These are phyloP conservation scores for Moricandia moricandioides DNA, from an alignment of 345 rosid species.

Conservation along the genomic window DNA sequence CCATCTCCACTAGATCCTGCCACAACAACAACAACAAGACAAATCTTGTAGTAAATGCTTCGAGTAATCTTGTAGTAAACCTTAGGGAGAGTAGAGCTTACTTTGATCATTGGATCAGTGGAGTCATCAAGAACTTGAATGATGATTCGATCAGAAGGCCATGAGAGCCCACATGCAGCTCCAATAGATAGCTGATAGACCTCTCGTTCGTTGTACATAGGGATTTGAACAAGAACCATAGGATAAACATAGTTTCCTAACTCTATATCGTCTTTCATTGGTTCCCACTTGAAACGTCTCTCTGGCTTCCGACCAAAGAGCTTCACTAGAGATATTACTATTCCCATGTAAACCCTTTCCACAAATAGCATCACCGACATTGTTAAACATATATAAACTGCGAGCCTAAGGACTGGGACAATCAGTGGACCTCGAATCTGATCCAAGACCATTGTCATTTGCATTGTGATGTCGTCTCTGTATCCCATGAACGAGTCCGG, in stretches of 20 bases:
- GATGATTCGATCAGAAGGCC: slow-evolving; percentile 91
- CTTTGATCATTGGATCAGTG: slow-evolving; percentile 85
- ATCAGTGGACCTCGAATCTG: slow-evolving; percentile 84
- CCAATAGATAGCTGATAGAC: slow-evolving; percentile 86
- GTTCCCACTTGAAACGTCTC: slow-evolving; percentile 71
- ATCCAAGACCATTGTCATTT: slow-evolving; percentile 51
- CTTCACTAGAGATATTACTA: slow-evolving; percentile 65
- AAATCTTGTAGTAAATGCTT: background rate
- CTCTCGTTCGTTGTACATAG: slow-evolving; percentile 97
- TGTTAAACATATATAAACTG: slow-evolving; percentile 60
- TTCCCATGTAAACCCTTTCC: slow-evolving; percentile 85
- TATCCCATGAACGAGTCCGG: slow-evolving; percentile 52
- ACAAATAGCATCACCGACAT: slow-evolving; percentile 92
- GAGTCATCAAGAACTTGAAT: slow-evolving; percentile 96
- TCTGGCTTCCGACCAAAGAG: slow-evolving; percentile 80
- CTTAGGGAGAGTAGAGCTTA: slow-evolving; percentile 14
- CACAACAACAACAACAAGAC: background rate
- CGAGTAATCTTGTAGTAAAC: background rate
- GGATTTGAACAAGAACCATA: slow-evolving; percentile 90
- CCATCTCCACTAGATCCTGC: slow-evolving; percentile 82
- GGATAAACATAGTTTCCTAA: slow-evolving; percentile 81
- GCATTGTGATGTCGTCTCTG: slow-evolving; percentile 54
- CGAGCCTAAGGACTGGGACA: slow-evolving; percentile 62
- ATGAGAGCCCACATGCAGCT: slow-evolving; percentile 94
- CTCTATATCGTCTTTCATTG: slow-evolving; percentile 85